These are phyloP conservation scores for Chaetoceros muelleri DNA, from an alignment of 108 stramenopile species.

Conservation along the genomic window DNA sequence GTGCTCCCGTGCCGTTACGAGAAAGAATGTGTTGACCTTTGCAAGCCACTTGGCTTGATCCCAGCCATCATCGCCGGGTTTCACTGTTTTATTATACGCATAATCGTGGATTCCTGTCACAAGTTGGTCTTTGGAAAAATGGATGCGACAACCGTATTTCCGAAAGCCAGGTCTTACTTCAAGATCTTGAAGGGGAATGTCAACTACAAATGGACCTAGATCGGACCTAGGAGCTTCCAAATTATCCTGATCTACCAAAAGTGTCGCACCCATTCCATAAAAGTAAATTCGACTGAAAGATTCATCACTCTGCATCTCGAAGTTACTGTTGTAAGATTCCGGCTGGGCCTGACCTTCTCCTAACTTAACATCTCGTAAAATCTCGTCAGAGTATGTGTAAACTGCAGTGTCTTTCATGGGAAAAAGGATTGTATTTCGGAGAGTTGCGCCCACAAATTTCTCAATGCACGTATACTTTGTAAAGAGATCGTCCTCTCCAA, in stretches of 20 bases:
- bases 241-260: neutral
- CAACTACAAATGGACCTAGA: constrained; percentile 8
- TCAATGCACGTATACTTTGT: neutral
- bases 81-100: neutral
- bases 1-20: constrained; percentile 6
- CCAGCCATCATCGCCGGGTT: constrained; percentile 9
- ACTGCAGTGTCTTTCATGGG: neutral
- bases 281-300: constrained; percentile 1
- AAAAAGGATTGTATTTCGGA: neutral
- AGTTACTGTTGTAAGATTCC: neutral
- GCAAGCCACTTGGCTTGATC: constrained; percentile 3
- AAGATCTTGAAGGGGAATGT: neutral
- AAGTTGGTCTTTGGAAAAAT: constrained; percentile 4
- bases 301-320: constrained; percentile 3
- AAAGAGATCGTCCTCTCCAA: neutral
- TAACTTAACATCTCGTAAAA: neutral
- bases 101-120: constrained; percentile 12
- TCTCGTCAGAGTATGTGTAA: neutral
- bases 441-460: neutral
- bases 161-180: constrained; percentile 2
- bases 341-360: constrained; percentile 1
- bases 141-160: constrained; percentile 1
- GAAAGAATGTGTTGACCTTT: neutral
- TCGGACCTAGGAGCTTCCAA: neutral
- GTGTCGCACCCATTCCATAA: neutral